Base-by-base conservation (phyloP, 2,329 filamentous ascomycete species). In the Exophiala spinifera region DNA sequence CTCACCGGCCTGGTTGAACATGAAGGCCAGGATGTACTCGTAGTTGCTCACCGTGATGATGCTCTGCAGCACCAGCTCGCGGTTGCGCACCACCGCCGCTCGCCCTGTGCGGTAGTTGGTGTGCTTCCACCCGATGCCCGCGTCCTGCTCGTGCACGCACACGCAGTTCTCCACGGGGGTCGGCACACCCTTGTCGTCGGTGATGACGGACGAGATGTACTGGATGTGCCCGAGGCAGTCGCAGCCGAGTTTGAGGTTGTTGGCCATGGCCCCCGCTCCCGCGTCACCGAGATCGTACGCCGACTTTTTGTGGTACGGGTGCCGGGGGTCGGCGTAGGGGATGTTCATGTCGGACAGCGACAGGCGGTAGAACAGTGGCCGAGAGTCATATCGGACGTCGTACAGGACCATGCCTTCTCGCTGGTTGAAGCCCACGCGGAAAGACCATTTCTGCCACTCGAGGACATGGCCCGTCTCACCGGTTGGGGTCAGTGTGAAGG, bases 1-100 rank as follows among this genome's bases (percentile, higher is more conserved):
- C 63, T 86, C 83, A 51, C 82, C 85, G 2, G 84, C 84, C 66
- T 88, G 85, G 67, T 87, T 86, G 72, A 88, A 87, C 49, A 84
- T 80, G 70, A 85, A 88, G 2, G 84, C 84, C 34, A 88, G 76
- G 62, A 88, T 86, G 65, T 88, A 88, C 65, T 88, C 85, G 69
- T 88, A 88, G 70, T 88, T 88, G 10, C 83, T 78, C 3, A 88
- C 82, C 0, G 84, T 88, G 70, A 86, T 86, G 67, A 88, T 88
- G 63, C 80, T 82, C 65, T 88, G 85, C 4, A 88, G 66, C 1
- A 88, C 84, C 3, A 88, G 71, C 65, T 88, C 83, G 21, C 85
- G 76, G 59, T 80, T 83, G 17, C 85, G 79, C 15, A 80, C 79
- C 3, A 87, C 77, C 0, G 81, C 84, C 1, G 85, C 83, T 8